Conservation (phyloP, 2,329 filamentous ascomycete species). For the Claviceps maximensis region DNA sequence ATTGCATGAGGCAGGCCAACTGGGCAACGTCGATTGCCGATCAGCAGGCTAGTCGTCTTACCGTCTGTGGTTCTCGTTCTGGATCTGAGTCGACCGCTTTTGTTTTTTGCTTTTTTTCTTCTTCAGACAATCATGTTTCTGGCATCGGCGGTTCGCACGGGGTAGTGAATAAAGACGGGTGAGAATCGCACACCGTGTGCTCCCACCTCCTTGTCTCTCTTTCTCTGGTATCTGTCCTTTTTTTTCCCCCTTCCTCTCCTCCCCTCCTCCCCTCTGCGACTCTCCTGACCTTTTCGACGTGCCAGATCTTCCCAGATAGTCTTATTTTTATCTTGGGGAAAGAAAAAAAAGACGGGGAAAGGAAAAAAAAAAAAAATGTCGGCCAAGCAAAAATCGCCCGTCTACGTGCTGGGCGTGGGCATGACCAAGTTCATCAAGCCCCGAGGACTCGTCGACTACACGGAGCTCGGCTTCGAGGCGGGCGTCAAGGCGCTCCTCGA, state of each 20-base stretch:
- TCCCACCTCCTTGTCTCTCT: not conserved
- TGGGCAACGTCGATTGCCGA: no score
- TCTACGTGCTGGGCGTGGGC: constrained; percentile 91
- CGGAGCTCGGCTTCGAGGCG: constrained; percentile 85
- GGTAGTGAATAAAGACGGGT: no score
- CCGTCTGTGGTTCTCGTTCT: no score
- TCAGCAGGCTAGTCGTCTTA: no score
- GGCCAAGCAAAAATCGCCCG: constrained; percentile 36
- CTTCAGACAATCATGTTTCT: no score
- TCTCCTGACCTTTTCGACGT: no score
- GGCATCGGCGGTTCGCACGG: no score
- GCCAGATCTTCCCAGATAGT: no score
- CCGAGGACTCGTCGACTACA: constrained; percentile 85
- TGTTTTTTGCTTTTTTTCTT: no score
- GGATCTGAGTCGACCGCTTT: no score
- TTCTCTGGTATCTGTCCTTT: not conserved
- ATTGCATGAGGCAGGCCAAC: no score
- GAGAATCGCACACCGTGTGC: not conserved
- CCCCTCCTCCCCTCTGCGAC: not conserved
- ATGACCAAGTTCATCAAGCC: constrained; percentile 99
- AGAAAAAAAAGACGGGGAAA: not conserved
- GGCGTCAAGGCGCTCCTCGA: constrained; percentile 76
- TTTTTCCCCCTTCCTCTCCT: not conserved
- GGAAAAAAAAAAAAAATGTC: constrained; percentile 25
- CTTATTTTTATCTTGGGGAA: no score